Percentiles rank a stretch among this genome's conserved stretches.
phyloP scores from a whole-genome alignment of 345 rosid genomes.

The Ceriops zippeliana region DNA sequence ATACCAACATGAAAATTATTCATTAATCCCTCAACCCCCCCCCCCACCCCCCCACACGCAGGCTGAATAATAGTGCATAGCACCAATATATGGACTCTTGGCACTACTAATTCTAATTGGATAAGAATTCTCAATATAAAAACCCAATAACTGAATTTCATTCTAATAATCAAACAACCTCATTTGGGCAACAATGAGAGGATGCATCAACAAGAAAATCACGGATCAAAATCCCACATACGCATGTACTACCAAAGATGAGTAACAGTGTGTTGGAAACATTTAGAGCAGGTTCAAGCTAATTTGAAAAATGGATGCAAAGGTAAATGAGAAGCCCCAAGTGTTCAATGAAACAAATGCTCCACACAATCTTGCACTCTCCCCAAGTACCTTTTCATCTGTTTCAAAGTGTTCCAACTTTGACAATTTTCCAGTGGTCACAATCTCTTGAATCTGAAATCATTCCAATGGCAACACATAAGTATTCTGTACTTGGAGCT shows the following conservation, averaged over 20 bases:
- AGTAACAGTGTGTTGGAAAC: not conserved
- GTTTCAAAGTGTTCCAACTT: conserved; percentile 94
- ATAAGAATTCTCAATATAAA: not conserved
- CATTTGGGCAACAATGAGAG: not conserved
- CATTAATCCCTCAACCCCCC: too few relatives aligned
- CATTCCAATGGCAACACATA: conserved; percentile 10
- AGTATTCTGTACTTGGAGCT: not conserved
- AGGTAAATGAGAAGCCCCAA: not conserved
- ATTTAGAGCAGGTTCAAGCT: too few relatives aligned
- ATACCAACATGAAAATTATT: too few relatives aligned
- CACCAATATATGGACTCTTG: too few relatives aligned
- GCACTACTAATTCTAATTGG: too few relatives aligned
- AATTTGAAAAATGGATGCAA: not conserved
- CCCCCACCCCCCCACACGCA: too few relatives aligned
- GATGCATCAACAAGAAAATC: not conserved
- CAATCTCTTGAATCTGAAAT: conserved; percentile 90
- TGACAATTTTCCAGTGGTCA: conserved; percentile 74
- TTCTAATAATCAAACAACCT: not conserved
- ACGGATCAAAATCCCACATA: not conserved
- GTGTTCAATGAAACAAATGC: too few relatives aligned
- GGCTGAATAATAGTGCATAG: too few relatives aligned
- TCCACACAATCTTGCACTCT: too few relatives aligned
- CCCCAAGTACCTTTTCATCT: conserved; percentile 72
- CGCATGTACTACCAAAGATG: not conserved
- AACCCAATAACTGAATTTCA: not conserved